A percentile compares a stretch with the other conserved stretches of the same genome.
These are phyloP conservation scores for Daldinia vernicosa DNA, from an alignment of 495 filamentous ascomycete species.

Conservation along the genomic window DNA sequence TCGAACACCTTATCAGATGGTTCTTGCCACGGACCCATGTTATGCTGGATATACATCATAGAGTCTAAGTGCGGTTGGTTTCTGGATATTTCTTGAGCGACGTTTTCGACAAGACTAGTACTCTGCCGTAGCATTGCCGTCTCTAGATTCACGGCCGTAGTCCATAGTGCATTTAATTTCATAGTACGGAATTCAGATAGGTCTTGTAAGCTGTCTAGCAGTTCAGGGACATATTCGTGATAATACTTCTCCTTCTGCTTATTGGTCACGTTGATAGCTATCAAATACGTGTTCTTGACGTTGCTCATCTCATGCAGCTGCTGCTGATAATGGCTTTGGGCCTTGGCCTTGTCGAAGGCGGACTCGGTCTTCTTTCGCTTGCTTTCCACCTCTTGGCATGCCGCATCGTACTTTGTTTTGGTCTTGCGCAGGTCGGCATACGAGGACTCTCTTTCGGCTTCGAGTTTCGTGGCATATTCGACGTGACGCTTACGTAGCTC, in stretches of 20 bases:
- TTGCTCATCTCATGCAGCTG: constrained; percentile 95
- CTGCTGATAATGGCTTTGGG: constrained; percentile 87
- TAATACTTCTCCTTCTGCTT: constrained; percentile 97
- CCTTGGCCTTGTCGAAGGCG: constrained; percentile 87
- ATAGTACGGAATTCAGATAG: constrained; percentile 86
- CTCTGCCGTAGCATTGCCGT: constrained; percentile 73
- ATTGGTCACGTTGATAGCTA: constrained; percentile 94
- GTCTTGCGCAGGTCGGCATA: constrained; percentile 88
- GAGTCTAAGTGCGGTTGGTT: constrained; percentile 91
- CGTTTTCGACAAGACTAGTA: constrained; percentile 71
- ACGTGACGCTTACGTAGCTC: constrained; percentile 91
- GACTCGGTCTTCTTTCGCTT: constrained; percentile 93
- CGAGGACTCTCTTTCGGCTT: constrained; percentile 83
- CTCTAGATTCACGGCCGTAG: constrained; percentile 80
- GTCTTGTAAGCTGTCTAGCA: constrained; percentile 90
- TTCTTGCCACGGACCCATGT: constrained; percentile 80
- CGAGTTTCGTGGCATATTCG: constrained; percentile 86
- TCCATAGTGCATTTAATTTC: constrained; percentile 88
- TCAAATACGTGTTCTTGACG: constrained; percentile 96
- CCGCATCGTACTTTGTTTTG: constrained; percentile 91
- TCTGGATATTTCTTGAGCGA: constrained; percentile 82
- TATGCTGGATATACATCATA: constrained; percentile 97
- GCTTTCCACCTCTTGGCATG: constrained; percentile 94
- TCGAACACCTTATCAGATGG: constrained; percentile 87
- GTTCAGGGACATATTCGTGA: constrained; percentile 92